Percentiles rank a stretch among this genome's conserved stretches.
phyloP scores from a whole-genome alignment of 1,139 yeast species.

The Diutina sp. region DNA sequence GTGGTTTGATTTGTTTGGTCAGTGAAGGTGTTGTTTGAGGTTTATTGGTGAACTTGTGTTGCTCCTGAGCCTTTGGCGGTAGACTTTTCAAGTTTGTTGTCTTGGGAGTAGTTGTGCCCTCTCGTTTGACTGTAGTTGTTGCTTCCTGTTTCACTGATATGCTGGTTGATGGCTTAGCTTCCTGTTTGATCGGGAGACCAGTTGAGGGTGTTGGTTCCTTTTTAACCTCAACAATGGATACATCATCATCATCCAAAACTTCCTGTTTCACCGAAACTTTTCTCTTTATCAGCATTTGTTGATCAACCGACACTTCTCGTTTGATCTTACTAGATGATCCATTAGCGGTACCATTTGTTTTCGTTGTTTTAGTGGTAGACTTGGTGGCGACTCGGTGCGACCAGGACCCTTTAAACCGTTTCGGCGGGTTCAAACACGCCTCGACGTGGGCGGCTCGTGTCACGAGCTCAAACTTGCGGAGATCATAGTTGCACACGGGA shows the following conservation, averaged over 20 bases:
- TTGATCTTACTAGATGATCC: background rate
- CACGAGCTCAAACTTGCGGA: background rate
- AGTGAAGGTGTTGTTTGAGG: background rate
- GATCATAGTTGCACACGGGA: background rate
- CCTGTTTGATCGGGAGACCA: too few relatives aligned
- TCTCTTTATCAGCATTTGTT: background rate
- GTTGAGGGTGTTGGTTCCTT: too few relatives aligned
- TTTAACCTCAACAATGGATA: too few relatives aligned
- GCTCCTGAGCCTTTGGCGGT: background rate
- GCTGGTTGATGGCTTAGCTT: too few relatives aligned
- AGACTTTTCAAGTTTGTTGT: background rate
- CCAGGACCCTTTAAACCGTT: background rate
- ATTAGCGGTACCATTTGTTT: background rate
- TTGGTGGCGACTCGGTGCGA: background rate
- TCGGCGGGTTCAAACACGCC: background rate
- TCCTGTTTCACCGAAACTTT: too few relatives aligned
- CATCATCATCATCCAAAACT: too few relatives aligned
- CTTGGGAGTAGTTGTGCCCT: too few relatives aligned
- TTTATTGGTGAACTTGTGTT: background rate
- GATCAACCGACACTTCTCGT: background rate
- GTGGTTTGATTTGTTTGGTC: background rate
- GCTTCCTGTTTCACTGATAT: too few relatives aligned
- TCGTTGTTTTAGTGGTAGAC: background rate
- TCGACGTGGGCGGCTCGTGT: background rate
- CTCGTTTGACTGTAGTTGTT: background rate